Conservation (phyloP, 139 green algal genomes). For the Chlorella sp. region DNA sequence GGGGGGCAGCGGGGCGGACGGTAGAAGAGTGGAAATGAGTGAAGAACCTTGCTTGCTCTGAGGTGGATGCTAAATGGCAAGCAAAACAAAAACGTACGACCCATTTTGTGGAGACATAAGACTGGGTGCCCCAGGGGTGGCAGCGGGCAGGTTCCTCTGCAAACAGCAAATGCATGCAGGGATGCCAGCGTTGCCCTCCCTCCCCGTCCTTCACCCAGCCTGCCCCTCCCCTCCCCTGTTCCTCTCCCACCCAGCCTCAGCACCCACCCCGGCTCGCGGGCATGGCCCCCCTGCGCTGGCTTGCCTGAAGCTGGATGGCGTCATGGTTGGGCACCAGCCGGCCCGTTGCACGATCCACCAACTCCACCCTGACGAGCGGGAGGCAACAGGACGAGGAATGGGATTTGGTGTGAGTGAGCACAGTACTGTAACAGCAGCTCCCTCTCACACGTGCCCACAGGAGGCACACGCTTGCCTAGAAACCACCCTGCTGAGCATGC, state of each 20-base stretch:
- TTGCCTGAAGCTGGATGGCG: slow-evolving; percentile 6
- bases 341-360: slow-evolving; percentile 1
- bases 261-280: no score
- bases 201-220: not conserved
- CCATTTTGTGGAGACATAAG: no score
- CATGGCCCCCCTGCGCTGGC: not conserved
- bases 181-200: not conserved
- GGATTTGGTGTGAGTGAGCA: not conserved
- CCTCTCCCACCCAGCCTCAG: not conserved
- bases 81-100: no score
- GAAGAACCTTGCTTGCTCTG: no score
- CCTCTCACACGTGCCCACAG: no score
- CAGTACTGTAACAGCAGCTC: no score
- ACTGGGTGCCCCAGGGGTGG: no score
- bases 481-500: no score
- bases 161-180: not conserved
- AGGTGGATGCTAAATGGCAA: no score
- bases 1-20: not conserved
- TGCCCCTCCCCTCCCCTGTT: no score
- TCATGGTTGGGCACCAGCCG: not conserved
- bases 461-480: no score
- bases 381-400: not conserved
- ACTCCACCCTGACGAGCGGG: slow-evolving; percentile 3
- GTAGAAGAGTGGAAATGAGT: no score
- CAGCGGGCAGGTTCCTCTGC: not conserved